Conservation (phyloP, 139 green algal species). For the Gonium pectorale region DNA sequence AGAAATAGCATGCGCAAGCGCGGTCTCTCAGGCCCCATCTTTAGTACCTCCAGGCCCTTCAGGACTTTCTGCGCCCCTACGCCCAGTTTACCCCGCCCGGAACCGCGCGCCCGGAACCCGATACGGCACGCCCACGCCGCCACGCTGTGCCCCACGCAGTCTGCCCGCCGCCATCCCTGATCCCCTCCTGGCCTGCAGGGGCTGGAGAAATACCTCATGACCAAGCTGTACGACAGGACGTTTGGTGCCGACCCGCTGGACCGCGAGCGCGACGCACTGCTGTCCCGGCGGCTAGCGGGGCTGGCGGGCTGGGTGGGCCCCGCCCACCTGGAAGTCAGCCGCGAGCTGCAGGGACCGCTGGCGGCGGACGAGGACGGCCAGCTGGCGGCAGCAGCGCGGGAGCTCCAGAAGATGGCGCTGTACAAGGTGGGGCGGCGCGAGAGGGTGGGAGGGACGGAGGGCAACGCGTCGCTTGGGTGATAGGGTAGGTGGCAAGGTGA, state of each 20-base stretch:
- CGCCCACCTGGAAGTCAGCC: constrained; percentile 89
- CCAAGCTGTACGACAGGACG: constrained; percentile 89
- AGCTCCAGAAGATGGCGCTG: constrained; percentile 91
- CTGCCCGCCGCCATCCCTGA: too few relatives aligned
- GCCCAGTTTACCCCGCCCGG: not conserved
- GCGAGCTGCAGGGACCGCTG: constrained; percentile 52
- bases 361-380: constrained; percentile 42
- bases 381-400: constrained; percentile 77
- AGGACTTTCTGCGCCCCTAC: too few relatives aligned
- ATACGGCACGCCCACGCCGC: too few relatives aligned
- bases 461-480: too few relatives aligned
- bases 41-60: too few relatives aligned
- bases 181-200: constrained; percentile 74
- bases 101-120: not conserved
- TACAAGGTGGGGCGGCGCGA: constrained; percentile 74
- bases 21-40: too few relatives aligned
- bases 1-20: too few relatives aligned
- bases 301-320: constrained; percentile 82
- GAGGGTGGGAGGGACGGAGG: not conserved
- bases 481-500: too few relatives aligned
- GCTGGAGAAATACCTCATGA: constrained; percentile 98
- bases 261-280: constrained; percentile 78
- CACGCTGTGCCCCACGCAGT: too few relatives aligned
- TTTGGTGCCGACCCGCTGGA: constrained; percentile 83
- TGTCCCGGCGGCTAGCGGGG: constrained; percentile 70